phyloP scores from a whole-genome alignment of 2,329 filamentous ascomycete genomes.

The Saccharata proteae region DNA sequence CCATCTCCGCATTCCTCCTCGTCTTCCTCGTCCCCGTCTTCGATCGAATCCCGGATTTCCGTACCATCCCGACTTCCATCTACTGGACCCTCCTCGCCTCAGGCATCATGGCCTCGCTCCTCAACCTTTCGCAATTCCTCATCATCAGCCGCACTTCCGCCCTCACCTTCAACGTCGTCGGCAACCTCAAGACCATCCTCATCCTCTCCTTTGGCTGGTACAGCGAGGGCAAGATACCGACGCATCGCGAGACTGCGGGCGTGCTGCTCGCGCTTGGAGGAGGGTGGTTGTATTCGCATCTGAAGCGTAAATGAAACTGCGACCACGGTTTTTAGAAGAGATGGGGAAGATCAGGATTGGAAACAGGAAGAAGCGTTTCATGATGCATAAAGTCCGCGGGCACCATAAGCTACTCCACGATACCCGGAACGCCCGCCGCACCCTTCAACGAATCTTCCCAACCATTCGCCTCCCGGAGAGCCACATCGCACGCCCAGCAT shows the following conservation, averaged over 20 bases:
- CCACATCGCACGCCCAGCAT: too few species aligned
- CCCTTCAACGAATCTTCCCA: too few species aligned
- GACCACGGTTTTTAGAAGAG: too few species aligned
- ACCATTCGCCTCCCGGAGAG: too few species aligned
- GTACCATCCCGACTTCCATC: constrained; percentile 26
- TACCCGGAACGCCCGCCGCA: too few species aligned
- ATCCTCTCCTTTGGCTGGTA: constrained; percentile 35
- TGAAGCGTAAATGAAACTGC: constrained; percentile 12
- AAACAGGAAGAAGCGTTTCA: too few species aligned
- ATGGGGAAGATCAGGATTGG: too few species aligned
- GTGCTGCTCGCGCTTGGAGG: constrained; percentile 33
- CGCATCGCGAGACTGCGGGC: constrained; percentile 27
- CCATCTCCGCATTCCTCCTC: constrained; percentile 32
- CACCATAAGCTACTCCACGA: too few species aligned
- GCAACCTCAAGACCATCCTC: constrained; percentile 34
- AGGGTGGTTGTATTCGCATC: constrained; percentile 34
- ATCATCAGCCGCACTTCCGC: constrained; percentile 29
- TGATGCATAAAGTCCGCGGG: too few species aligned
- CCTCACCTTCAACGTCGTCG: constrained; percentile 28
- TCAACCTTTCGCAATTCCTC: constrained; percentile 31
- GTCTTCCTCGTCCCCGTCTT: constrained; percentile 32
- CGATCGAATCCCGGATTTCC: constrained; percentile 28
- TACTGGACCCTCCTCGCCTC: constrained; percentile 28
- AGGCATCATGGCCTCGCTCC: constrained; percentile 30
- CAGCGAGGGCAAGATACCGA: constrained; percentile 31